phyloP scores from a whole-genome alignment of 2,329 filamentous ascomycete genomes.

The Nannizzia gypsea region DNA sequence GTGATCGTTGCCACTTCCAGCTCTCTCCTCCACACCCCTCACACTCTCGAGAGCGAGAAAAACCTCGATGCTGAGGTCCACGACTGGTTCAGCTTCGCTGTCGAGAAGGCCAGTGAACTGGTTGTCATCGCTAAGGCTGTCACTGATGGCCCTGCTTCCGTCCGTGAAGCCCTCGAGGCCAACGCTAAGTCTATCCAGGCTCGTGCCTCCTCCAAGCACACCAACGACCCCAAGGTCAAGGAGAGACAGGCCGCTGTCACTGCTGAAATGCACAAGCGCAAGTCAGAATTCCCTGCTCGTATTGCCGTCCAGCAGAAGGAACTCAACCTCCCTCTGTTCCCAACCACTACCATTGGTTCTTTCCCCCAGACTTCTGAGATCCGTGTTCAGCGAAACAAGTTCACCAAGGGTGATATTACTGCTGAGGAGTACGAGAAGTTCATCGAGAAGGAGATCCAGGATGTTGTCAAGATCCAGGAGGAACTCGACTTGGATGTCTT shows the following conservation, averaged over 20 bases:
- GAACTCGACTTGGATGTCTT: slow-evolving; percentile 95
- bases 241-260: slow-evolving; percentile 85
- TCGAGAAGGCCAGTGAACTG: slow-evolving; percentile 86
- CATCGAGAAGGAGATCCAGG: slow-evolving; percentile 96
- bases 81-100: slow-evolving; percentile 98
- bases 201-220: slow-evolving; percentile 82
- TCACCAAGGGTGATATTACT: slow-evolving; percentile 97
- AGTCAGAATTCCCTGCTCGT: slow-evolving; percentile 74
- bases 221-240: slow-evolving; percentile 97
- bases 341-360: slow-evolving; percentile 96
- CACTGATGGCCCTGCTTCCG: slow-evolving; percentile 77
- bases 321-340: slow-evolving; percentile 92
- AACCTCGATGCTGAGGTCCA: slow-evolving; percentile 85
- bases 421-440: slow-evolving; percentile 91
- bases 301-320: slow-evolving; percentile 81
- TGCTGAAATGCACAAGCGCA: slow-evolving; percentile 76
- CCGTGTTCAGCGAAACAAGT: slow-evolving; percentile 90
- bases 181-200: slow-evolving; percentile 90
- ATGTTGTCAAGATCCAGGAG: slow-evolving; percentile 92
- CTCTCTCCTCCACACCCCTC: slow-evolving; percentile 95
- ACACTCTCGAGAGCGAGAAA: slow-evolving; percentile 98
- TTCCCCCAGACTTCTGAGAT: slow-evolving; percentile 99
- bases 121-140: slow-evolving; percentile 93
- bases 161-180: slow-evolving; percentile 81
- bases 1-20: slow-evolving; percentile 94